Conservation (phyloP, 2,329 filamentous ascomycete genomes). For the Aspergillus sp. region DNA sequence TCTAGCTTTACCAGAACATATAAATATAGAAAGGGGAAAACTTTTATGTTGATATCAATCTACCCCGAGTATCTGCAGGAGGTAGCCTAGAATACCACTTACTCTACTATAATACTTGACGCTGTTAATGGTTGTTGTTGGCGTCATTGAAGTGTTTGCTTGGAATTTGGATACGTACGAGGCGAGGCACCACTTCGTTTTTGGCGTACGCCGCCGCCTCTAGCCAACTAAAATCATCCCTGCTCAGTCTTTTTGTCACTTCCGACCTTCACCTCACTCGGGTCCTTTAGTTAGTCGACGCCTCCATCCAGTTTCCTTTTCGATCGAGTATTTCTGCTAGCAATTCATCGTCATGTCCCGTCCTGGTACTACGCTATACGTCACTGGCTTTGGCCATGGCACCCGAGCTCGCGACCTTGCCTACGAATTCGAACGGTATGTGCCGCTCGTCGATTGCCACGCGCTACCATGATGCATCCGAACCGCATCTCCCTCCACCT, state of each 20-base stretch:
- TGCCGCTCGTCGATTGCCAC: conserved; percentile 55
- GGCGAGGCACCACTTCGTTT: not conserved
- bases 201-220: conserved; percentile 5
- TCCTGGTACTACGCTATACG: conserved; percentile 90
- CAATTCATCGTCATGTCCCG: conserved; percentile 69
- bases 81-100: no score
- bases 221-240: conserved; percentile 1
- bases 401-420: conserved; percentile 98
- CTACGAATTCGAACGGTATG: conserved; percentile 99
- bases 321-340: not conserved
- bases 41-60: not conserved
- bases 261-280: not conserved
- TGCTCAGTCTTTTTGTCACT: conserved; percentile 5
- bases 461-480: conserved; percentile 43
- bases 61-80: not conserved
- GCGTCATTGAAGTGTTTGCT: no score
- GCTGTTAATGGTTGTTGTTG: no score
- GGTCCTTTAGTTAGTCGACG: not conserved
- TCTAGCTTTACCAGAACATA: not conserved
- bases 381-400: conserved; percentile 98
- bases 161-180: no score
- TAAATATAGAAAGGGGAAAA: not conserved
- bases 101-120: no score
- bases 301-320: not conserved
- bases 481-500: conserved; percentile 25